Percentiles rank a stretch among this genome's conserved stretches.
These are phyloP conservation scores for Pezicula radicicola DNA, from an alignment of 2,329 filamentous ascomycete genomes.

Conservation along the genomic window DNA sequence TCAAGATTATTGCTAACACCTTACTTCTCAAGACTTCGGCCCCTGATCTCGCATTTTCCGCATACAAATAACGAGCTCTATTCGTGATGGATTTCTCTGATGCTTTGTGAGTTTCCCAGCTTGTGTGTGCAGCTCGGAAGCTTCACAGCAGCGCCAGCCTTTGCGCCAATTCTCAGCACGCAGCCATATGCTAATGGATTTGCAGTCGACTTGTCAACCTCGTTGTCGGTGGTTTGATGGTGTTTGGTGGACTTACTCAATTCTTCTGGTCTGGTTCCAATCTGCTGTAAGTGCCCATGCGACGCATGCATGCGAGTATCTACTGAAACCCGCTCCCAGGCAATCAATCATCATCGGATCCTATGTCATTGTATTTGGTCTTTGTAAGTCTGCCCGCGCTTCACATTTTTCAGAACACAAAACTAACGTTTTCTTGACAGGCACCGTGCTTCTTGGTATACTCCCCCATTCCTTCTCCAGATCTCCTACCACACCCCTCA, in stretches of 20 bases:
- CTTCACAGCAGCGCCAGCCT: conserved; percentile 4
- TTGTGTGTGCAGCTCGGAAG: conserved; percentile 6
- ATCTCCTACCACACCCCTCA: neutral
- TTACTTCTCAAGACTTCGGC: neutral
- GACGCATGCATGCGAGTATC: conserved; percentile 3
- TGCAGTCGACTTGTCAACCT: conserved; percentile 91
- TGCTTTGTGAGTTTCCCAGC: conserved; percentile 67
- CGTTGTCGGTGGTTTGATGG: conserved; percentile 79
- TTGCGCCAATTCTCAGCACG: conserved; percentile 9
- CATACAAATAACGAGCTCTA: neutral
- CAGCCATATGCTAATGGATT: conserved; percentile 25
- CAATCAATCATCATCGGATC: conserved; percentile 74
- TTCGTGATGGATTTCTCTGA: conserved; percentile 84
- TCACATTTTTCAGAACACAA: neutral
- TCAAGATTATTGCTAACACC: neutral
- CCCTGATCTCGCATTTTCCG: neutral
- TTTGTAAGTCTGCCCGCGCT: conserved; percentile 54
- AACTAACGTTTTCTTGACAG: conserved; percentile 36
- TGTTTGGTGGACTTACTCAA: conserved; percentile 76
- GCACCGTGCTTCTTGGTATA: conserved; percentile 62
- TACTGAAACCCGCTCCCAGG: conserved; percentile 35
- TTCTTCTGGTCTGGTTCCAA: conserved; percentile 47
- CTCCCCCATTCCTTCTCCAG: conserved; percentile 5
- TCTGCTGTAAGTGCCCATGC: neutral
- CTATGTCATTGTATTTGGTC: conserved; percentile 90